Evolutionary conservation across 495 filamentous ascomycete genomes (phyloP), one percentile per base, ranked within the genome.

Genomic region (Pyronema omphalodes): DNA sequence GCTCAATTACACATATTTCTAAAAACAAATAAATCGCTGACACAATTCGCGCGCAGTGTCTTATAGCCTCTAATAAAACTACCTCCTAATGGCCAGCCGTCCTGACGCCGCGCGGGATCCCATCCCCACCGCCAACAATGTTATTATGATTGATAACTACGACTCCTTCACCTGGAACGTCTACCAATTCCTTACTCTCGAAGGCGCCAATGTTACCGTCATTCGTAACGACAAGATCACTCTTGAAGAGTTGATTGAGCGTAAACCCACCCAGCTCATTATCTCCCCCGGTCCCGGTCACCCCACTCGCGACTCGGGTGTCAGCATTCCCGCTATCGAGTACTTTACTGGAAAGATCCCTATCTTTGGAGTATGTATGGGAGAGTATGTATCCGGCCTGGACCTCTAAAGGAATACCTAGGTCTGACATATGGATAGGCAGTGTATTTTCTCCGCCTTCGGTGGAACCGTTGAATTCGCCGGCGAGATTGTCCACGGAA

Each of bases 111-210:
- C 50, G n/a, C 35, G 43, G 41, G 52, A 54, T 9, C 52, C 77
- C 50, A 69, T 94, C 33, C 66, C 78, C 15, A 86, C 74, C 46
- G 89, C 89, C 23, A 81, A 81, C 36, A 96, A 96, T 71, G 77
- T 99, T 29, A 78, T 99, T 52, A 72, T 99, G 54, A 93, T 99
- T 61, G 91, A 96, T 71, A 99, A 99, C 71, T 99, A 95, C 67
- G 91, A 99, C 69, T 95, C 89, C 0, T 99, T 96, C 63, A 94
- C 89, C 56, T 96, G 86, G 84, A 98, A 96, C 65, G 86, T 99
- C 55, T 95, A 94, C 68, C 93, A 99, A 66, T 99, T 95, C 61
- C 76, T 99, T 3, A 84, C 88, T 0, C 79, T 95, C 6, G 91
- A 96, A 69, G 91, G 91, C 39, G 91, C 91, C 23, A 81, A 70